Conservation (phyloP, 805 yeast genomes). For the Peterozyma toletana region DNA sequence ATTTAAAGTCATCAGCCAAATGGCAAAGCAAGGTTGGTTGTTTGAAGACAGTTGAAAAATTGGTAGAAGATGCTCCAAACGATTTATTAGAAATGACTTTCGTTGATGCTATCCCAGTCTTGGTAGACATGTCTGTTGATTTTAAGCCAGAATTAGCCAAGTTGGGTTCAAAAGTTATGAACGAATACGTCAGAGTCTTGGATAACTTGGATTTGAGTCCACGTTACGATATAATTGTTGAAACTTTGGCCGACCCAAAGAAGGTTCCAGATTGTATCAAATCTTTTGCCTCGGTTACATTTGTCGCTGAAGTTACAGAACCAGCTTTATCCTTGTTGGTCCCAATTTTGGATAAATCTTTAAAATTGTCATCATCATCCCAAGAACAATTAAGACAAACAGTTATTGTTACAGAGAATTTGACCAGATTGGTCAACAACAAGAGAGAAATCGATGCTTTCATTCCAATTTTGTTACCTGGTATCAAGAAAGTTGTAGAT, state of each 20-base stretch:
- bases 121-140: slow-evolving; percentile 88
- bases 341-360: slow-evolving; percentile 86
- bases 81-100: slow-evolving; percentile 82
- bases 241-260: slow-evolving; percentile 84
- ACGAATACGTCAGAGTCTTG: slow-evolving; percentile 67
- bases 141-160: slow-evolving; percentile 94
- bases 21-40: slow-evolving; percentile 90
- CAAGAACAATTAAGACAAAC: slow-evolving; percentile 97
- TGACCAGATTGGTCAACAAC: slow-evolving; percentile 92
- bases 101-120: slow-evolving; percentile 69
- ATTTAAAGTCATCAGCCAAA: slow-evolving; percentile 77
- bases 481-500: slow-evolving; percentile 78
- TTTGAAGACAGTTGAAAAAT: slow-evolving; percentile 61
- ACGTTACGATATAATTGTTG: slow-evolving; percentile 76
- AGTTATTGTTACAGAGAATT: slow-evolving; percentile 90
- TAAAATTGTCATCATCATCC: slow-evolving; percentile 79
- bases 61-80: slow-evolving; percentile 73
- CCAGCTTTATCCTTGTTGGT: slow-evolving; percentile 86
- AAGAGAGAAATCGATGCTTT: slow-evolving; percentile 83
- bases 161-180: slow-evolving; percentile 68
- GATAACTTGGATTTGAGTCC: slow-evolving; percentile 91
- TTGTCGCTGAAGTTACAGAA: slow-evolving; percentile 97
- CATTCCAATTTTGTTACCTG: slow-evolving; percentile 86
- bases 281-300: slow-evolving; percentile 86
- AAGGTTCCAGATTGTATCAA: slow-evolving; percentile 87